These are phyloP conservation scores for Haematococcus lacustris DNA, from an alignment of 139 green algal species.

Conservation along the genomic window DNA sequence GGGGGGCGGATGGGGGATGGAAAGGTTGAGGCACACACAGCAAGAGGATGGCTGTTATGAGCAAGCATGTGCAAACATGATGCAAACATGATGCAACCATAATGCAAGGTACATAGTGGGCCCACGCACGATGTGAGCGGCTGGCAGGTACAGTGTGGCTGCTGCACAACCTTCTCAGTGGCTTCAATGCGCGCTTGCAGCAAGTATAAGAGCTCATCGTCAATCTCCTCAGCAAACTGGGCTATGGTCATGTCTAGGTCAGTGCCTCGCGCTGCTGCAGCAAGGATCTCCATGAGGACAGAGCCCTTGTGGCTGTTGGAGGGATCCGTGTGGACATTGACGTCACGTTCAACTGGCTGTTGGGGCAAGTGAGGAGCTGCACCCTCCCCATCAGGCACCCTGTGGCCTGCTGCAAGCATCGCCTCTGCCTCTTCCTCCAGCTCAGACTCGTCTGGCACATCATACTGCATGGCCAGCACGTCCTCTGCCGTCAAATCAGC, in stretches of 20 bases:
- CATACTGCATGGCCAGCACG: constrained; percentile 9
- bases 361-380: not conserved
- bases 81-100: no score
- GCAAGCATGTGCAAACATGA: not conserved
- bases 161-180: not conserved
- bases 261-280: not conserved
- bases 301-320: constrained; percentile 2
- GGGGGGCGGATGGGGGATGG: no score
- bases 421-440: not conserved
- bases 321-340: not conserved
- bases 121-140: not conserved
- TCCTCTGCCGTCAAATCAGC: constrained; percentile 4
- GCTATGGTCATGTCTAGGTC: constrained; percentile 17
- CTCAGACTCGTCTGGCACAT: constrained; percentile 2
- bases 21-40: no score
- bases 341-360: not conserved
- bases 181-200: constrained; percentile 14
- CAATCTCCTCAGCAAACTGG: constrained; percentile 18
- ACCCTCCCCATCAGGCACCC: not conserved
- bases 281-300: constrained; percentile 15
- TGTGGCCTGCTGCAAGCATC: not conserved
- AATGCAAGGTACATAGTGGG: not conserved
- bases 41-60: not conserved
- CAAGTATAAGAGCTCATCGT: constrained; percentile 13
- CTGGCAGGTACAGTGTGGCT: not conserved